phyloP scores from a whole-genome alignment of 2,329 filamentous ascomycete genomes.

The Cercospora zeae-maydis region DNA sequence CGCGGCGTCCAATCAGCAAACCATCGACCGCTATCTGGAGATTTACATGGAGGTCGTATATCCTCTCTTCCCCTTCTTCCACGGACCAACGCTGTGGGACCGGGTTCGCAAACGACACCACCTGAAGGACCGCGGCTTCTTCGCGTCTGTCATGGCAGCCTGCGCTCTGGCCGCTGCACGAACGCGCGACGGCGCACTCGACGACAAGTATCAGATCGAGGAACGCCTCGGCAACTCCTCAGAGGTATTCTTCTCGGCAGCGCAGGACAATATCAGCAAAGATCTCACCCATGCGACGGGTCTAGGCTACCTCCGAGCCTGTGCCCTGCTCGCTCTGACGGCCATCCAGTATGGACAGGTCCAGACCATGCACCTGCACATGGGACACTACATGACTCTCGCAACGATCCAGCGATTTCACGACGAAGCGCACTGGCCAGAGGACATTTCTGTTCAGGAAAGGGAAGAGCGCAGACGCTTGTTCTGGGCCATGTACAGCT shows the following conservation, averaged over 20 bases:
- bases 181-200: slow-evolving; percentile 50
- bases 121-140: slow-evolving; percentile 43
- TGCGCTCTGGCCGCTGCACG: slow-evolving; percentile 51
- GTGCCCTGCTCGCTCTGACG: slow-evolving; percentile 49
- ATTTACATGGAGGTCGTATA: slow-evolving; percentile 55
- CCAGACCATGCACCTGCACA: slow-evolving; percentile 49
- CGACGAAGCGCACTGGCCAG: slow-evolving; percentile 54
- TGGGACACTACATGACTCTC: slow-evolving; percentile 51
- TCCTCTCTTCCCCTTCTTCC: slow-evolving; percentile 53
- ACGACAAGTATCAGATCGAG: slow-evolving; percentile 29
- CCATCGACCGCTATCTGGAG: slow-evolving; percentile 43
- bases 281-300: slow-evolving; percentile 38
- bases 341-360: slow-evolving; percentile 53
- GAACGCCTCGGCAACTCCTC: slow-evolving; percentile 33
- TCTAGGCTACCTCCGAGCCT: slow-evolving; percentile 46
- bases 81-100: slow-evolving; percentile 44
- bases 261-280: slow-evolving; percentile 40
- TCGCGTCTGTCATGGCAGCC: slow-evolving; percentile 51
- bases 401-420: slow-evolving; percentile 50
- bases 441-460: slow-evolving; percentile 45
- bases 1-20: slow-evolving; percentile 39
- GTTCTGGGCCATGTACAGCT: slow-evolving; percentile 57
- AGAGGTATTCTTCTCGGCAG: slow-evolving; percentile 46
- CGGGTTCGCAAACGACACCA: slow-evolving; percentile 46
- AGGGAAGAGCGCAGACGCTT: slow-evolving; percentile 49